Evolutionary conservation across 805 yeast species (phyloP).

Genomic region (Cyberlindnera mycetangii): DNA sequence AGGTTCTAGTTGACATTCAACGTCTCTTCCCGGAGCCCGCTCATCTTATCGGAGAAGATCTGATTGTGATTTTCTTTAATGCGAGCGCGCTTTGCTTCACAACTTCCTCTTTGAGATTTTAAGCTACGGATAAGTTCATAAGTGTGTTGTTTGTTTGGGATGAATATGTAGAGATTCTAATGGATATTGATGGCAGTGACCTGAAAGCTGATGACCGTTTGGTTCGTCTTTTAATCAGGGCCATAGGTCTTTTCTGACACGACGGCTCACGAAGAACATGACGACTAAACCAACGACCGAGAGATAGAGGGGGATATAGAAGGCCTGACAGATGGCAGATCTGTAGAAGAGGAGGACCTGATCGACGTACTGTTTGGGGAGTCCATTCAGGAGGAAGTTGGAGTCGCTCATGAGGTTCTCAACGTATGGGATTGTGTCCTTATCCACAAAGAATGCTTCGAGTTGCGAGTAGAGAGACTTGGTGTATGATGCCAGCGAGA

Average conservation of each 20-base stretch:
- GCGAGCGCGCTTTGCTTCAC: no score
- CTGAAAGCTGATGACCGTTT: no score
- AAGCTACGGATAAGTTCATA: no score
- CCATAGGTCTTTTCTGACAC: slow-evolving; percentile 10
- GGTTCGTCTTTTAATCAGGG: no score
- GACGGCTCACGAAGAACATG: slow-evolving; percentile 16
- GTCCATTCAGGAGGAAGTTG: slow-evolving; percentile 13
- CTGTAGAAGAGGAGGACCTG: slow-evolving; percentile 19
- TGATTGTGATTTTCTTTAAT: no score
- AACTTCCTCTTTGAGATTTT: no score
- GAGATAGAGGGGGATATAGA: slow-evolving; percentile 17
- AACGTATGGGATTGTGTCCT: slow-evolving; percentile 4
- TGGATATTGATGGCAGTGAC: no score
- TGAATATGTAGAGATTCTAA: no score
- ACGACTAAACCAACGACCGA: slow-evolving; percentile 13
- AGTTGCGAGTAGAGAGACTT: slow-evolving; percentile 29
- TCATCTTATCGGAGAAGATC: no score
- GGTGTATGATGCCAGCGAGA: slow-evolving; percentile 34
- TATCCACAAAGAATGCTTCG: slow-evolving; percentile 24
- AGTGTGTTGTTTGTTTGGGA: no score
- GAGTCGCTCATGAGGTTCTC: slow-evolving; percentile 19
- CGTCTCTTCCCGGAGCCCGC: no score
- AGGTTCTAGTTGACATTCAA: no score
- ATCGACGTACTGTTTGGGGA: slow-evolving; percentile 12
- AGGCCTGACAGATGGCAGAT: slow-evolving; percentile 14